phyloP scores from a whole-genome alignment of 768 basidiomycete genomes.

The Podaxis sp. region DNA sequence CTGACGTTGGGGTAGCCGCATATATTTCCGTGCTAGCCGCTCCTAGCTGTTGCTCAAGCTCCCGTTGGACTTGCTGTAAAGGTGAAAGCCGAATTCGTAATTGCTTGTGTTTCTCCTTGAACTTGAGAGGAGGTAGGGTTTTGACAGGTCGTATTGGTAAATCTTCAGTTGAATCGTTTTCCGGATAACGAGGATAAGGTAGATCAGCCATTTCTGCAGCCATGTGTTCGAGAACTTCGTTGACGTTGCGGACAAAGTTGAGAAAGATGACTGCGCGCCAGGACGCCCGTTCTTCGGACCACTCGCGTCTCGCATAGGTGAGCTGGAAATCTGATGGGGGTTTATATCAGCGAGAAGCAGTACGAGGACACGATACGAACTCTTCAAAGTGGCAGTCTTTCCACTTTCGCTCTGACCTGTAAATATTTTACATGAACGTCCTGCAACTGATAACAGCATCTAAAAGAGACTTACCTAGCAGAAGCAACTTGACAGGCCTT shows the following conservation, averaged over 20 bases:
- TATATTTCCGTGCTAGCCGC: constrained; percentile 54
- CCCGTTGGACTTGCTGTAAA: constrained; percentile 53
- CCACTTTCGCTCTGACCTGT: constrained; percentile 72
- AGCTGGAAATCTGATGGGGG: constrained; percentile 63
- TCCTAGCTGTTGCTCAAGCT: constrained; percentile 62
- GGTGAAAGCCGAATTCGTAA: constrained; percentile 60
- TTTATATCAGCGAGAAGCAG: constrained; percentile 13
- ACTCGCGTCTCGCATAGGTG: constrained; percentile 67
- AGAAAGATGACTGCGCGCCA: constrained; percentile 80
- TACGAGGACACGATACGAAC: constrained; percentile 30
- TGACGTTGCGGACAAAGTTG: constrained; percentile 76
- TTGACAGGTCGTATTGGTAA: constrained; percentile 34
- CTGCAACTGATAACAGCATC: constrained; percentile 4
- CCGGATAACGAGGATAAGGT: constrained; percentile 24
- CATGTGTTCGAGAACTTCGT: constrained; percentile 58
- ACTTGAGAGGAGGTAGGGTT: constrained; percentile 43
- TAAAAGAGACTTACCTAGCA: constrained; percentile 50
- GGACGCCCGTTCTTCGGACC: constrained; percentile 64
- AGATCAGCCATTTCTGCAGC: constrained; percentile 54
- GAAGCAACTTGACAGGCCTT: constrained; percentile 69
- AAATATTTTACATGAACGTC: not conserved
- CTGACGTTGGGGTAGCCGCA: constrained; percentile 36
- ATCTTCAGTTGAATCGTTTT: constrained; percentile 44
- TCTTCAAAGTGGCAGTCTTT: constrained; percentile 80
- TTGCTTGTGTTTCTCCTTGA: constrained; percentile 62